These are phyloP conservation scores for Cercospora zeae-maydis DNA, from an alignment of 2,329 filamentous ascomycete species.

Conservation along the genomic window DNA sequence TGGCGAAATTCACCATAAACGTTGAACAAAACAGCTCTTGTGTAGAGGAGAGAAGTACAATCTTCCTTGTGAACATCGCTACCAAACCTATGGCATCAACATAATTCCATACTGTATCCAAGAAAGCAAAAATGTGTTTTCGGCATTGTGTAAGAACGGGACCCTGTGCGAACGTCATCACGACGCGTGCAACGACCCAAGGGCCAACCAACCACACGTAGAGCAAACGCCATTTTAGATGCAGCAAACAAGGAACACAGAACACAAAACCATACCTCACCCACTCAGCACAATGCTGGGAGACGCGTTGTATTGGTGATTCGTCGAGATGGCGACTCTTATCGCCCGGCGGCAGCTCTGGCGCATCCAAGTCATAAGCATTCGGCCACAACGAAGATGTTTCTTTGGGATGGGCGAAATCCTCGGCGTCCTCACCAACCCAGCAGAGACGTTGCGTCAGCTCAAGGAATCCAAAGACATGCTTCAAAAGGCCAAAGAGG, in stretches of 20 bases:
- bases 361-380: background rate
- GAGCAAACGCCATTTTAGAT: background rate
- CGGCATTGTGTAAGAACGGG: background rate
- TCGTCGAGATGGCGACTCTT: background rate
- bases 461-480: conserved; percentile 22
- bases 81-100: too few relatives aligned
- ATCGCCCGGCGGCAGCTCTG: conserved; percentile 5
- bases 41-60: background rate
- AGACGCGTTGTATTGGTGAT: background rate
- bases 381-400: conserved; percentile 3
- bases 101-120: too few relatives aligned
- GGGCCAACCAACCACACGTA: too few relatives aligned
- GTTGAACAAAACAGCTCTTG: conserved; percentile 8
- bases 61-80: too few relatives aligned
- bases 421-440: conserved; percentile 17
- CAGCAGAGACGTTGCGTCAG: conserved; percentile 18
- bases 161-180: background rate
- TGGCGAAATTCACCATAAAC: too few relatives aligned
- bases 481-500: conserved; percentile 20
- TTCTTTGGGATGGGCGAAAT: conserved; percentile 23
- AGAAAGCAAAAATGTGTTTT: too few relatives aligned
- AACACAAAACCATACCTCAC: background rate
- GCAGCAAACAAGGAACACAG: background rate
- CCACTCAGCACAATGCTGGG: background rate
- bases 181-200: background rate